phyloP scores from a whole-genome alignment of 371 early-diverging fungal genomes.

The Mortierella sp. region DNA sequence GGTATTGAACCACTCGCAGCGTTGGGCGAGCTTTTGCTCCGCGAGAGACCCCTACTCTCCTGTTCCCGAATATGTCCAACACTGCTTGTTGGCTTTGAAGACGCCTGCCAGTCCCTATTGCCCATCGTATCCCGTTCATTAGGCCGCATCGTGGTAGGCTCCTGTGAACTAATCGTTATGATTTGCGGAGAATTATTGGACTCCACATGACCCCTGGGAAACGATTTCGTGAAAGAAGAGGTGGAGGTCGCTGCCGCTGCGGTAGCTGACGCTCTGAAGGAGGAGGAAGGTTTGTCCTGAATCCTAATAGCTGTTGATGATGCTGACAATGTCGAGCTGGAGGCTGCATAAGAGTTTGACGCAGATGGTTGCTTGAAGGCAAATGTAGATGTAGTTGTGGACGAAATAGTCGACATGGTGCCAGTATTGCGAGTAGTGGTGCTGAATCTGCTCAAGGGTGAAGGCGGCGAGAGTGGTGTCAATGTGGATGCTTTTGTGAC shows the following conservation, averaged over 20 bases:
- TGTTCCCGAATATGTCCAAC: conserved; percentile 12
- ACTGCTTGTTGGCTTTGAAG: not conserved
- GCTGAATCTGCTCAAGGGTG: conserved; percentile 9
- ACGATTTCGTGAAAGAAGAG: not conserved
- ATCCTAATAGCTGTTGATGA: not conserved
- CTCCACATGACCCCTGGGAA: not conserved
- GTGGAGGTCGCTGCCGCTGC: not conserved
- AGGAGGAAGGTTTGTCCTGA: not conserved
- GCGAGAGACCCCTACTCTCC: conserved; percentile 15
- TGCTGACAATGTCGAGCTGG: not conserved
- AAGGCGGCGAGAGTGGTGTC: conserved; percentile 1
- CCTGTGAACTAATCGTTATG: conserved; percentile 11
- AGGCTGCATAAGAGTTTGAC: not conserved
- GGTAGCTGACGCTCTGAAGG: conserved; percentile 3
- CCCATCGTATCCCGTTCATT: conserved; percentile 26
- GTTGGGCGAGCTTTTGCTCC: conserved; percentile 40
- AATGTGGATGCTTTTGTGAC: not conserved
- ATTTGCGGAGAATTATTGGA: not conserved
- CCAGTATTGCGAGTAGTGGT: not conserved
- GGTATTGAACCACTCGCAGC: not conserved
- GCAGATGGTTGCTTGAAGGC: not conserved
- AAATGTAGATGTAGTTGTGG: not conserved
- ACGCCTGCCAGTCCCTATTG: not conserved
- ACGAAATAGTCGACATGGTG: not conserved
- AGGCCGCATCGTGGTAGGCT: conserved; percentile 8